Evolutionary conservation across 768 basidiomycete genomes (phyloP).

Genomic region (Russula olivacea): DNA sequence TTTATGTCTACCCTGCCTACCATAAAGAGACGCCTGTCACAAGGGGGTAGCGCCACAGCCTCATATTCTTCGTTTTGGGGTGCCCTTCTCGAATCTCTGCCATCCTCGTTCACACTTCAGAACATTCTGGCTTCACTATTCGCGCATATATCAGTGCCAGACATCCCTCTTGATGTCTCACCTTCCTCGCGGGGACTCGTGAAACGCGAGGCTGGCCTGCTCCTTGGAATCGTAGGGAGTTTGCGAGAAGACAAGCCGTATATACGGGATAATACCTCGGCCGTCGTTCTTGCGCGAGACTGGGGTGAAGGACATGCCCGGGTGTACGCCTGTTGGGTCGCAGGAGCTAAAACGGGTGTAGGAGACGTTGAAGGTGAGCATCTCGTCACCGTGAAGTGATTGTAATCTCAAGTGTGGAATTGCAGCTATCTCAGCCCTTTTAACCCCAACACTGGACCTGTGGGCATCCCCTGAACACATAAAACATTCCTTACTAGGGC

Average conservation of each 20-base stretch:
- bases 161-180: slow-evolving; percentile 32
- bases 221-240: slow-evolving; percentile 50
- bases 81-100: slow-evolving; percentile 40
- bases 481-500: slow-evolving; percentile 67
- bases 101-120: slow-evolving; percentile 49
- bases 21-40: slow-evolving; percentile 40
- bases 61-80: slow-evolving; percentile 50
- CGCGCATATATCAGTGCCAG: slow-evolving; percentile 37
- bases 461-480: slow-evolving; percentile 81
- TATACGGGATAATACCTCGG: slow-evolving; percentile 45
- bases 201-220: slow-evolving; percentile 48
- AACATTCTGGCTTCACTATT: slow-evolving; percentile 57
- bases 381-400: not conserved
- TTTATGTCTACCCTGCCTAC: slow-evolving; percentile 47
- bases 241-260: slow-evolving; percentile 40
- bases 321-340: slow-evolving; percentile 67
- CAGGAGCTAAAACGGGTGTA: slow-evolving; percentile 37
- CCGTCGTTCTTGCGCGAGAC: slow-evolving; percentile 47
- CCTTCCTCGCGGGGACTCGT: slow-evolving; percentile 38
- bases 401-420: slow-evolving; percentile 9
- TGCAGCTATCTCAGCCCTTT: slow-evolving; percentile 43
- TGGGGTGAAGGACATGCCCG: slow-evolving; percentile 58
- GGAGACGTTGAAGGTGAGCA: slow-evolving; percentile 33
- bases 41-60: slow-evolving; percentile 23
- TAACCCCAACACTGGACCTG: slow-evolving; percentile 46